Conservation (phyloP, 306 rosid genomes). For the Fagus crenata region DNA sequence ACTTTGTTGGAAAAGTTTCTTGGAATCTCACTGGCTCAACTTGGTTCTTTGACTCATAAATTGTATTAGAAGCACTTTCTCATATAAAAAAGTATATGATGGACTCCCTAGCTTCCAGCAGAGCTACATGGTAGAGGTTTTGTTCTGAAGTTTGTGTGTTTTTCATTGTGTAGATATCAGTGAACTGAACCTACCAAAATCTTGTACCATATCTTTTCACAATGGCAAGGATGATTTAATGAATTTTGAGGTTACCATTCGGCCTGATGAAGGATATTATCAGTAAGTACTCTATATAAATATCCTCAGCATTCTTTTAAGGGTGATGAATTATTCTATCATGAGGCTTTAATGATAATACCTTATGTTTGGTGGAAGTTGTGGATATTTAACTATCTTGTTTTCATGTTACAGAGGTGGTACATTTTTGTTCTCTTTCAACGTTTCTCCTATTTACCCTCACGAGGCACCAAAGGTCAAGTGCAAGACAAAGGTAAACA, state of each 20-base stretch:
- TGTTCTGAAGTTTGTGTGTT: neutral
- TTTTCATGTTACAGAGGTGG: conserved; percentile 45
- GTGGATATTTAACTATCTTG: neutral
- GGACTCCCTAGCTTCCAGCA: neutral
- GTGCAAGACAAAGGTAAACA: conserved; percentile 60
- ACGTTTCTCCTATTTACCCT: conserved; percentile 57
- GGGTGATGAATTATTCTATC: neutral
- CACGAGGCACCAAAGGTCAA: conserved; percentile 68
- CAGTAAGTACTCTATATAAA: conserved; percentile 34
- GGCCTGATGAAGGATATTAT: conserved; percentile 65
- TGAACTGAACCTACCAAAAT: conserved; percentile 55
- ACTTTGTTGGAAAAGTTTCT: neutral
- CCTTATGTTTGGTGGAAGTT: neutral
- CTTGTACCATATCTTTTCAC: conserved; percentile 51
- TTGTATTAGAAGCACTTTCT: neutral
- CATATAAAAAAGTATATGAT: neutral
- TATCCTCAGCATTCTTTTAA: neutral
- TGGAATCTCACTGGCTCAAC: neutral
- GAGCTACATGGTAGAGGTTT: neutral
- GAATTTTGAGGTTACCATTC: conserved; percentile 61
- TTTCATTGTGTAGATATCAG: conserved; percentile 43
- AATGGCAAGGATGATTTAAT: conserved; percentile 64
- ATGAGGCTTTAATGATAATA: neutral
- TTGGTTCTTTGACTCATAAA: neutral
- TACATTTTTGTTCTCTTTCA: conserved; percentile 51